A percentile compares a stretch with the other conserved stretches of the same genome.
Conservation (phyloP, 2,329 filamentous ascomycete genomes). For the Botryosphaeria agaves region DNA sequence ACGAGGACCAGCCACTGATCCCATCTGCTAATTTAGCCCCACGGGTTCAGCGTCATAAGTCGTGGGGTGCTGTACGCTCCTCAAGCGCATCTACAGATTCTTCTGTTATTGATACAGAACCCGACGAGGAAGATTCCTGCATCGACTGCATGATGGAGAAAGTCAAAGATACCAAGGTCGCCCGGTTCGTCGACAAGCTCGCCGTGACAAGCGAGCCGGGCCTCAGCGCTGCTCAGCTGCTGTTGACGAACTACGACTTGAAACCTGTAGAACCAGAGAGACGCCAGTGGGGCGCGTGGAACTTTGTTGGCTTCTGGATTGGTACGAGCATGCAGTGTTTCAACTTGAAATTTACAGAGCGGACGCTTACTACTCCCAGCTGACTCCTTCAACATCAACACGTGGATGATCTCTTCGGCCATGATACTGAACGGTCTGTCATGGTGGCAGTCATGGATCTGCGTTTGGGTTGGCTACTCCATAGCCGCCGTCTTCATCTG, state of each 20-base stretch:
- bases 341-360: not conserved
- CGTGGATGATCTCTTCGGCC: conserved; percentile 55
- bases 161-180: conserved; percentile 18
- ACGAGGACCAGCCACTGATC: too few species aligned
- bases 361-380: conserved; percentile 18
- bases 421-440: conserved; percentile 64
- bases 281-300: conserved; percentile 72
- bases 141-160: conserved; percentile 24
- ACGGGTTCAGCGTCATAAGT: too few species aligned
- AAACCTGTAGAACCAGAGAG: conserved; percentile 59
- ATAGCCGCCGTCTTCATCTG: conserved; percentile 62
- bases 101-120: too few species aligned
- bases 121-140: too few species aligned
- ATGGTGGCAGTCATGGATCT: conserved; percentile 72
- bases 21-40: too few species aligned
- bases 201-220: conserved; percentile 59
- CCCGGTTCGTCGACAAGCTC: conserved; percentile 36
- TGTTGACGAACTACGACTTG: conserved; percentile 74
- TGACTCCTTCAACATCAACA: conserved; percentile 60
- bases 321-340: conserved; percentile 15
- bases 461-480: conserved; percentile 72
- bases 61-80: too few species aligned
- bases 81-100: too few species aligned
- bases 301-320: conserved; percentile 80
- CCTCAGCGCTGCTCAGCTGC: conserved; percentile 60